These are phyloP conservation scores for Neodidymelliopsis sp. DNA, from an alignment of 2,329 filamentous ascomycete genomes.

Conservation along the genomic window DNA sequence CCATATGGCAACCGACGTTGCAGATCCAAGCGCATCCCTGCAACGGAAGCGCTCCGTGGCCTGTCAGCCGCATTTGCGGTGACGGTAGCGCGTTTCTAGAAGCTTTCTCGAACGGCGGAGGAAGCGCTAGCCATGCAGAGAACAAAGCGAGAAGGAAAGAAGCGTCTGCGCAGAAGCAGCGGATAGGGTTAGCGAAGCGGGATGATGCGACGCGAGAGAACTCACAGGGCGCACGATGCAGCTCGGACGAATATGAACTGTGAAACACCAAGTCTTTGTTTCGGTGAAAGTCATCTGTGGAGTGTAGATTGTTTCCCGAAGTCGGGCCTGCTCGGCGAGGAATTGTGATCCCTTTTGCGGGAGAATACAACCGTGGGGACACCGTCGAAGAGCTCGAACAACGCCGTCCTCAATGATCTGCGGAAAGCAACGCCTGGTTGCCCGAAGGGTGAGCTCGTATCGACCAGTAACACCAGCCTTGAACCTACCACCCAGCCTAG, in stretches of 20 bases:
- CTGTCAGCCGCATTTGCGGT: slow-evolving; percentile 6
- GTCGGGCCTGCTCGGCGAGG: slow-evolving; percentile 6
- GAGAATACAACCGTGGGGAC: background rate
- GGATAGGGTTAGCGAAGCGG: background rate
- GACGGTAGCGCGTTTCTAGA: slow-evolving; percentile 11
- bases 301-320: background rate
- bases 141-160: slow-evolving; percentile 7
- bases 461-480: background rate
- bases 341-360: no score
- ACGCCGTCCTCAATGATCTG: background rate
- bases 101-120: slow-evolving; percentile 14
- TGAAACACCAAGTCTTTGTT: background rate
- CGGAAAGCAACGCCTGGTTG: no score
- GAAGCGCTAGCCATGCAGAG: slow-evolving; percentile 5
- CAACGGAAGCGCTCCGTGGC: slow-evolving; percentile 10
- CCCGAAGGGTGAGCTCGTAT: background rate
- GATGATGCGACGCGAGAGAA: slow-evolving; percentile 4
- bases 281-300: background rate
- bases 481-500: background rate
- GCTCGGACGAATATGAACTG: background rate
- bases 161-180: background rate
- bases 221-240: background rate
- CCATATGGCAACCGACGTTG: slow-evolving; percentile 8
- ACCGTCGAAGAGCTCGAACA: background rate
- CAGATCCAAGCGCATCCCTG: slow-evolving; percentile 13